Conservation (phyloP, 2,329 filamentous ascomycete genomes). For the Penicillium nordicum region DNA sequence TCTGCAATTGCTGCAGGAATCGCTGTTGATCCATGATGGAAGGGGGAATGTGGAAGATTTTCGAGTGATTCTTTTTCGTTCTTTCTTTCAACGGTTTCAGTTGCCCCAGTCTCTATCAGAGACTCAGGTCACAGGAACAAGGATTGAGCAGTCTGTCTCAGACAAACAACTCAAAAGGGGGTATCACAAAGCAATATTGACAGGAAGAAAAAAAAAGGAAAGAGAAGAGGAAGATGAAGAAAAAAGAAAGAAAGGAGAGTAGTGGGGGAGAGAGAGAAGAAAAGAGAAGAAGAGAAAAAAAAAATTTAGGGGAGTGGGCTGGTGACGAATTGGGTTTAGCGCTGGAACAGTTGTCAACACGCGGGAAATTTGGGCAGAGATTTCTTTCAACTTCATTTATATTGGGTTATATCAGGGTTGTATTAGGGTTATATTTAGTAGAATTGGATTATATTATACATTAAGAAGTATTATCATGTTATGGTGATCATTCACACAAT, state of each 20-base stretch:
- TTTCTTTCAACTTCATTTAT: not conserved
- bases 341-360: conserved; percentile 11
- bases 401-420: not conserved
- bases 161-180: conserved; percentile 31
- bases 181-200: conserved; percentile 31
- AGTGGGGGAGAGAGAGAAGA: conserved; percentile 17
- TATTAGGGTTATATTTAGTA: not conserved
- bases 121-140: conserved; percentile 15
- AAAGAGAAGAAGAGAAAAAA: conserved; percentile 18
- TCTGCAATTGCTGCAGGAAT: conserved; percentile 82
- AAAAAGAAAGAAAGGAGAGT: conserved; percentile 14
- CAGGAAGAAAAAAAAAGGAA: conserved; percentile 17
- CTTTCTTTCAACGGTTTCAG: not conserved
- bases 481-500: not conserved
- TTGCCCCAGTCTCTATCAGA: conserved; percentile 13
- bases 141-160: conserved; percentile 29
- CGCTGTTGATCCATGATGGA: conserved; percentile 71
- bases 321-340: conserved; percentile 18
- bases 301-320: conserved; percentile 19
- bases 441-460: not conserved
- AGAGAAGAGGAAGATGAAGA: conserved; percentile 23
- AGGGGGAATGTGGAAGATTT: conserved; percentile 1
- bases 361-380: conserved; percentile 6
- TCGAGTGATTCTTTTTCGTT: conserved; percentile 9
- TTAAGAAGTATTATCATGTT: not conserved